Percentiles rank a stretch among this genome's conserved stretches.
phyloP scores from a whole-genome alignment of 805 yeast species.

The Ogataea paradorogensis region DNA sequence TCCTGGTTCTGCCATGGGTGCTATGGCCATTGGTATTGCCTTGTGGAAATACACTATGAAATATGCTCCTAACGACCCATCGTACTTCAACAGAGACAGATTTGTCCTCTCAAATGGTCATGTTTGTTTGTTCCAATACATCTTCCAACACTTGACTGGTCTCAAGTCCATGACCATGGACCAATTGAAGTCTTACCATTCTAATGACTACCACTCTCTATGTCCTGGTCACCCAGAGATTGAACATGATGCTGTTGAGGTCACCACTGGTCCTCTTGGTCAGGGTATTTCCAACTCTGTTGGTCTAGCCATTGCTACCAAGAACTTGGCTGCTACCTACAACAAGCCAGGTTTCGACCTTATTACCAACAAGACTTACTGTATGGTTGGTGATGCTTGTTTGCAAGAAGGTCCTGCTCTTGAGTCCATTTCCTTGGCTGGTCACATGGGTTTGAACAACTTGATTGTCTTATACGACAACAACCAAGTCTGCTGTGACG shows the following conservation, averaged over 20 bases:
- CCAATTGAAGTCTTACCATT: conserved; percentile 74
- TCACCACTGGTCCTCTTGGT: conserved; percentile 98
- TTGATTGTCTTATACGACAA: conserved; percentile 94
- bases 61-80: conserved; percentile 87
- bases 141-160: conserved; percentile 82
- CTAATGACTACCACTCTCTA: conserved; percentile 78
- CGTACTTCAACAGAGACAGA: conserved; percentile 93
- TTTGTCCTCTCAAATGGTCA: conserved; percentile 96
- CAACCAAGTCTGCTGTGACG: conserved; percentile 96
- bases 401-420: conserved; percentile 96
- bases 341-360: conserved; percentile 80
- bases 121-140: conserved; percentile 86
- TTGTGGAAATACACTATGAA: conserved; percentile 71
- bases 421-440: conserved; percentile 93
- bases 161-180: conserved; percentile 70
- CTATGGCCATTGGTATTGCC: conserved; percentile 92
- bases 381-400: conserved; percentile 95
- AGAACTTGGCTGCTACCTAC: conserved; percentile 86
- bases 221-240: conserved; percentile 98
- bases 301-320: conserved; percentile 94
- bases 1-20: conserved; percentile 99
- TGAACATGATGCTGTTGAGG: conserved; percentile 91
- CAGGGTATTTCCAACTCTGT: conserved; percentile 97
- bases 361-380: conserved; percentile 73
- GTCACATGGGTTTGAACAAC: conserved; percentile 89